These are phyloP conservation scores for Tremellales sp. DNA, from an alignment of 1,284 basidiomycete species.

Conservation along the genomic window DNA sequence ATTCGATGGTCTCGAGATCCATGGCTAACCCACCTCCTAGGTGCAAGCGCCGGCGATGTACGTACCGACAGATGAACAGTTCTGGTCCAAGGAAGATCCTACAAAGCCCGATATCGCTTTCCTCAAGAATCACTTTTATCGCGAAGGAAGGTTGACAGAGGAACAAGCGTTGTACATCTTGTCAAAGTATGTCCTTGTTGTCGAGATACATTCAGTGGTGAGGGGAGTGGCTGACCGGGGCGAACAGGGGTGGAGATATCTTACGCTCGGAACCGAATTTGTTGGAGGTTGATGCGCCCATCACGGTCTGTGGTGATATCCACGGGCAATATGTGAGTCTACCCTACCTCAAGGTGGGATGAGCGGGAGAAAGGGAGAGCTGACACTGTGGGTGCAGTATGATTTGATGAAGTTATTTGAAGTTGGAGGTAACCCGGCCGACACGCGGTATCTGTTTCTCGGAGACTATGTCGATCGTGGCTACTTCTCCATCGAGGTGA, in stretches of 20 bases:
- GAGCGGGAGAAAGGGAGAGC: slow-evolving; percentile 4
- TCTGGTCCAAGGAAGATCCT: slow-evolving; percentile 77
- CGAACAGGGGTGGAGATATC: slow-evolving; percentile 62
- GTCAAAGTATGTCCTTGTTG: slow-evolving; percentile 56
- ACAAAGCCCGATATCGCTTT: slow-evolving; percentile 93
- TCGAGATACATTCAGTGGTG: background rate
- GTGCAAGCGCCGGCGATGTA: slow-evolving; percentile 94
- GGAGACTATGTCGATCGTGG: slow-evolving; percentile 99
- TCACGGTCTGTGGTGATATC: slow-evolving; percentile 93
- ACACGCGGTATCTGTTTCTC: slow-evolving; percentile 91
- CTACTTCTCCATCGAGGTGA: slow-evolving; percentile 86
- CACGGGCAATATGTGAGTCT: slow-evolving; percentile 90
- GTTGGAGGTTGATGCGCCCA: slow-evolving; percentile 85
- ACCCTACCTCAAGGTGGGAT: background rate
- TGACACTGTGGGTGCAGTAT: slow-evolving; percentile 66
- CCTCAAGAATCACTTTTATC: slow-evolving; percentile 98
- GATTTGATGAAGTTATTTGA: slow-evolving; percentile 98
- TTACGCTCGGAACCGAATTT: slow-evolving; percentile 81
- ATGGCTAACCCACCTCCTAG: slow-evolving; percentile 47
- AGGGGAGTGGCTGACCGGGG: slow-evolving; percentile 7
- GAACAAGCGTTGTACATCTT: slow-evolving; percentile 87
- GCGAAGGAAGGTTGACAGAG: slow-evolving; percentile 86
- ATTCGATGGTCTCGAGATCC: no score
- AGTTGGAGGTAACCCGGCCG: slow-evolving; percentile 85
- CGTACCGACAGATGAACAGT: slow-evolving; percentile 86